Evolutionary conservation across 371 early-diverging fungal species (phyloP), one percentile per base, ranked within the genome.

Genomic region (Actinomucor elegans): DNA sequence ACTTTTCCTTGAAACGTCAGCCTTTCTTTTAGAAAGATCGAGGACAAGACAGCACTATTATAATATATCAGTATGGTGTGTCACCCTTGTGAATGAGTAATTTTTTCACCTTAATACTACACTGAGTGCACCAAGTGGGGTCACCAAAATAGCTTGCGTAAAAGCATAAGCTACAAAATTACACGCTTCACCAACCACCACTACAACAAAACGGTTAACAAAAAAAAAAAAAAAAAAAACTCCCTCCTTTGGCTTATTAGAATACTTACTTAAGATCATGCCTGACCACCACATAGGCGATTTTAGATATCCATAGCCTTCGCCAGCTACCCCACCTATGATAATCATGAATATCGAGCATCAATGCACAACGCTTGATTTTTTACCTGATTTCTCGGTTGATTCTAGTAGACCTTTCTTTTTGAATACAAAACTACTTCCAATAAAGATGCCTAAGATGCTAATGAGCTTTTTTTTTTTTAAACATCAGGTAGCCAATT

Each of bases 151-250:
- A 5, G 97, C 97, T 4, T 93, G 95, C 6, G 97, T 92, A 71
- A 89, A 96, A n/a, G 94, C 86, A 65, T 96, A 97, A 9, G 97
- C 97, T 1, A 92, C 85, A 75, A 97, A 96, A 72, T 97, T 97
- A 62, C 90, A 86, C 17, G 88, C 66, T 69, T 97, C 97, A 14
- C 97, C 97, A 35, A 93, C 53, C 28, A 80, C 74, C 86, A 86
- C 86, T 86, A 57, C 10, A 36, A 35, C 11, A 18, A 37, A 15
- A 49, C 5, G n/a, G n/a, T n/a, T n/a, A n/a, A n/a, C n/a, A n/a
- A n/a, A n/a, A n/a, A n/a, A 24, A 23, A 17, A 34, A 20, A 15
- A 33, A 17, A 37, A 28, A 27, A 14, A 17, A 9, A 12, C 8
- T 31, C 15, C n/a, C n/a, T n/a, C n/a, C n/a, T n/a, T n/a, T n/a